These are phyloP conservation scores for Xylaria scruposa DNA, from an alignment of 495 filamentous ascomycete genomes.

Conservation along the genomic window DNA sequence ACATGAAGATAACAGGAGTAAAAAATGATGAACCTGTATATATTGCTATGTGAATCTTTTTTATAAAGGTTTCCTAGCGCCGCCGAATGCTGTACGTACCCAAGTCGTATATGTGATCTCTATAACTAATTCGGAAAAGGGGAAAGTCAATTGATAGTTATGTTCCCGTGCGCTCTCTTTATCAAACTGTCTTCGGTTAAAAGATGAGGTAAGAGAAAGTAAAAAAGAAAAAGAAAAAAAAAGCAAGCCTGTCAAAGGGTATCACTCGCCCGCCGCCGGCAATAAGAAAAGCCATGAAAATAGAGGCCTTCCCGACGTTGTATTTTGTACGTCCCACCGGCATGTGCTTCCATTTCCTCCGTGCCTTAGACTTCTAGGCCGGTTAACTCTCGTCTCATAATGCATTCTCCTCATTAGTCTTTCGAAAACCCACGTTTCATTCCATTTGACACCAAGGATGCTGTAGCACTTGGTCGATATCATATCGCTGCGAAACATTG, in stretches of 20 bases:
- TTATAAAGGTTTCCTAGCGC: constrained; percentile 26
- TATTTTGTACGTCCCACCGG: constrained; percentile 12
- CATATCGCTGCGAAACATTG: constrained; percentile 79
- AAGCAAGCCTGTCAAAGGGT: constrained; percentile 14
- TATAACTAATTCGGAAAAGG: constrained; percentile 10
- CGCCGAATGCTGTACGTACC: constrained; percentile 25
- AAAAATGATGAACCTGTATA: not conserved
- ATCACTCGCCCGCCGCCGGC: constrained; percentile 22
- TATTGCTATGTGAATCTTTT: constrained; percentile 26
- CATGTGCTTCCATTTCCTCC: constrained; percentile 15
- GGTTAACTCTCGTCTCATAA: constrained; percentile 15
- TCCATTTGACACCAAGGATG: constrained; percentile 75
- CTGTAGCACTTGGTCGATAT: constrained; percentile 82
- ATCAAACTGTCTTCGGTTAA: not conserved
- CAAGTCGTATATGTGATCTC: constrained; percentile 23
- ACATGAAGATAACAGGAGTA: not conserved
- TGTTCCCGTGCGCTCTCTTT: constrained; percentile 3
- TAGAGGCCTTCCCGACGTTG: constrained; percentile 7
- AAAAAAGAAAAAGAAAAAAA: not conserved
- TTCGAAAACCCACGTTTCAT: constrained; percentile 26
- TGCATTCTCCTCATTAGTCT: constrained; percentile 15
- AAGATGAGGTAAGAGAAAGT: not conserved
- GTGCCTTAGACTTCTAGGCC: constrained; percentile 22
- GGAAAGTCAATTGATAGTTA: not conserved
- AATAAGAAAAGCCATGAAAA: constrained; percentile 16